phyloP scores from a whole-genome alignment of 2,329 filamentous ascomycete genomes.

The Byssochlamys sp. region DNA sequence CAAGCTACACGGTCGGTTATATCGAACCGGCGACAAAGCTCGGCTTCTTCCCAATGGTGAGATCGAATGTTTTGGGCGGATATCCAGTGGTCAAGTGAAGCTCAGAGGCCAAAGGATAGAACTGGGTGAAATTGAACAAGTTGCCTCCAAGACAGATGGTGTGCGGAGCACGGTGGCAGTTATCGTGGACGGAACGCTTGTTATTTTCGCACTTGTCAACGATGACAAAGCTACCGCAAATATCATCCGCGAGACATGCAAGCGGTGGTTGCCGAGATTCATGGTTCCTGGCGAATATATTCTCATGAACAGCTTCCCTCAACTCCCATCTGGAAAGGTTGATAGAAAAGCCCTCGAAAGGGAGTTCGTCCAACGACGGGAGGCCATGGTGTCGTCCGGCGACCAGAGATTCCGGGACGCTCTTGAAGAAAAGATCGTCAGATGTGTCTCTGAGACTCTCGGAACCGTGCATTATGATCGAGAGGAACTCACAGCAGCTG shows the following conservation, averaged over 20 bases:
- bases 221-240: constrained; percentile 27
- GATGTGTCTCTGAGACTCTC: constrained; percentile 36
- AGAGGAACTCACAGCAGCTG: constrained; percentile 43
- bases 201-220: constrained; percentile 61
- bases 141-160: constrained; percentile 49
- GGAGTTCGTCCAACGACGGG: constrained; percentile 38
- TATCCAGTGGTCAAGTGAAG: constrained; percentile 74
- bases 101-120: constrained; percentile 74
- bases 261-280: constrained; percentile 65
- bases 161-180: constrained; percentile 59
- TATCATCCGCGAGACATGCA: constrained; percentile 51
- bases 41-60: constrained; percentile 56
- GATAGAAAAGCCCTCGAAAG: constrained; percentile 57
- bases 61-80: constrained; percentile 74
- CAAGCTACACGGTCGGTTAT: constrained; percentile 56
- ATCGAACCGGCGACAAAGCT: constrained; percentile 78
- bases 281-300: constrained; percentile 74
- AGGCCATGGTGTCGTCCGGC: constrained; percentile 6
- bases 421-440: constrained; percentile 26
- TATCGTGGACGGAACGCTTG: constrained; percentile 58
- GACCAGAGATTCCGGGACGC: constrained; percentile 13
- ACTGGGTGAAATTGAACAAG: constrained; percentile 68
- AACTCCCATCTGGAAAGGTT: constrained; percentile 73
- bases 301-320: constrained; percentile 56
- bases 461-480: constrained; percentile 25